Conservation (phyloP, 257 asterid genomes). For the Primulina eburnea region DNA sequence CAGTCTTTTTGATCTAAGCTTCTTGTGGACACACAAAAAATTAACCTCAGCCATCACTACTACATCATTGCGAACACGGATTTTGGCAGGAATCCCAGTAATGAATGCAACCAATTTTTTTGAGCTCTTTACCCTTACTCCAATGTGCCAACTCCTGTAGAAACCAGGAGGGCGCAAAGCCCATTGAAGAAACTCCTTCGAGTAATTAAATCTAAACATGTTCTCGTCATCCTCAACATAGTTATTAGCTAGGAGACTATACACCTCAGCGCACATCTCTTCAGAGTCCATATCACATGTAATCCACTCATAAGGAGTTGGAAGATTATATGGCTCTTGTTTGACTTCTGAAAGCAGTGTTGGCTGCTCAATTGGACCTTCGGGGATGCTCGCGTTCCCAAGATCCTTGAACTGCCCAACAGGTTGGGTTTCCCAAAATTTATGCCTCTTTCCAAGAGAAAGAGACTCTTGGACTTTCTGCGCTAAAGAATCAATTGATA, state of each 20-base stretch:
- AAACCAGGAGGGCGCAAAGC: slow-evolving; percentile 38
- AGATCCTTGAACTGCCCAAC: slow-evolving; percentile 38
- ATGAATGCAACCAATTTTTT: slow-evolving; percentile 35
- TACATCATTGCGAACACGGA: slow-evolving; percentile 24
- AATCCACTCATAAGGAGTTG: slow-evolving; percentile 32
- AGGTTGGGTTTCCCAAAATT: slow-evolving; percentile 41
- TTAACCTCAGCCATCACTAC: slow-evolving; percentile 32
- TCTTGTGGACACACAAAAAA: slow-evolving; percentile 37
- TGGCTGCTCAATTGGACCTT: slow-evolving; percentile 34
- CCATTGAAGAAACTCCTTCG: slow-evolving; percentile 36
- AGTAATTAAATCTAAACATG: slow-evolving; percentile 37
- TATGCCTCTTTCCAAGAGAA: slow-evolving; percentile 28
- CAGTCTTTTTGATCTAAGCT: slow-evolving; percentile 31
- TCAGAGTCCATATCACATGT: slow-evolving; percentile 35
- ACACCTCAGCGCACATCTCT: slow-evolving; percentile 32
- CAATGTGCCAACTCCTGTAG: slow-evolving; percentile 36
- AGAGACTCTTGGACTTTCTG: slow-evolving; percentile 32
- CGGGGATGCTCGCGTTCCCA: slow-evolving; percentile 28
- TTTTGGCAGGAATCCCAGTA: slow-evolving; percentile 35
- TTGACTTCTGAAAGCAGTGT: slow-evolving; percentile 32
- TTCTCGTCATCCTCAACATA: slow-evolving; percentile 38
- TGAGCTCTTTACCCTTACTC: slow-evolving; percentile 34
- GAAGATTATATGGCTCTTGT: slow-evolving; percentile 34
- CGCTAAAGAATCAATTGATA: slow-evolving; percentile 25
- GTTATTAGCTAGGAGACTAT: slow-evolving; percentile 28